Evolutionary conservation across 2,329 filamentous ascomycete genomes (phyloP), one percentile per base, ranked within the genome.

Genomic region (Trichoderma sp.): DNA sequence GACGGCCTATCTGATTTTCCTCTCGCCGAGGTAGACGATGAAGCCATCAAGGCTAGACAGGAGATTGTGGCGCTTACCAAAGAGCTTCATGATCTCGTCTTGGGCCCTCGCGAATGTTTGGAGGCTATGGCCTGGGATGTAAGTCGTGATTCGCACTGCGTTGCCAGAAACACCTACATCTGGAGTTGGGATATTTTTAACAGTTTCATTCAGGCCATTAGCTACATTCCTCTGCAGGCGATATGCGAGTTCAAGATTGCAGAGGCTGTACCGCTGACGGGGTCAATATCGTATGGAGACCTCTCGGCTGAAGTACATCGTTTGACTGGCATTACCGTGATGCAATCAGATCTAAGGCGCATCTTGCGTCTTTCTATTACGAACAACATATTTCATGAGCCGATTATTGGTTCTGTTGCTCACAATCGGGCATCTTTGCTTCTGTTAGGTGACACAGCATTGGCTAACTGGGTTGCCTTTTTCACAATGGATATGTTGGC

Each of bases 371-470:
- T 79, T 37, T 78, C 79, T 34, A 79, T 80, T 68, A 74, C 76
- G 1, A 79, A 80, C 68, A 76, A 76, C 53, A 70, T 82, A 25
- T 83, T 83, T 65, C 67, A 69, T 27, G 82, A 83, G 71, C 79
- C 79, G 0, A 65, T 73, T 15, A 70, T 73, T 4, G 80, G 78
- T 3, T 71, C 73, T 15, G 78, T 84, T 5, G 76, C 78, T 3
- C 82, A 83, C 69, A 82, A 78, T 17, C 71, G 74, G 8, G 70
- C 72, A 1, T 79, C 78, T 27, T 74, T 73, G 7, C 64, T 78
- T 7, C 69, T 81, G 3, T 68, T 75, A 1, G 71, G 76, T 19
- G 74, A 77, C 45, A 70, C 70, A 2, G 63, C 70, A 7, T 67
- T 78, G 10, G 71, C 69, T 10, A 76, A 73, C 69, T 80, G 78